Base-by-base conservation (phyloP, 1,284 basidiomycete species). In the Agaricales sp. region DNA sequence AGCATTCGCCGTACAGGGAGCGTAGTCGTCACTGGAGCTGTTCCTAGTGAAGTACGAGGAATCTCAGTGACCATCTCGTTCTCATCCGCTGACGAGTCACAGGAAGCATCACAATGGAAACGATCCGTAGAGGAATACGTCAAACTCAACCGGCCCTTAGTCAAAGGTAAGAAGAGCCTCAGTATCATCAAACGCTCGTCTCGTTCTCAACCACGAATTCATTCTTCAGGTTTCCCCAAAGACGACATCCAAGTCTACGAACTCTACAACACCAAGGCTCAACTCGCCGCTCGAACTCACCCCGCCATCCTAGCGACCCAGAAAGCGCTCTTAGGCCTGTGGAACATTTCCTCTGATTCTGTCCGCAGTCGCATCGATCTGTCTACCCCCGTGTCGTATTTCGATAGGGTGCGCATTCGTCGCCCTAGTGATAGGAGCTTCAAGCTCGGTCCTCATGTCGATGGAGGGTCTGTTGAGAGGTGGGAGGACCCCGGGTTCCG, bases 401-500 rank as follows among this genome's bases (percentile, higher is more conserved):
- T 78, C 49, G 89, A 92, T 63, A 71, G 88, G 8, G 66, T 92
- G 19, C 72, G 87, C 1, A 84, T 92, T 43, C 73, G 88, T 3
- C 72, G 73, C 25, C 86, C 87, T 0, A 87, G 88, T 0, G 86
- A 87, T 55, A 63, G 69, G 4, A 69, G 72, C 39, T 77, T 78
- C 53, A 65, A 68, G 0, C 66, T 90, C 2, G 85, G 82, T 0
- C 79, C 87, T 2, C 87, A 92, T 57, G 71, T 87, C 45, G 88
- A 92, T 58, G 82, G 82, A 0, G 87, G 87, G 0, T 74, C 77
- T 3, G 66, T 89, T 3, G 87, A 92, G 63, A 66, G 84, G 0
- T 91, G 88, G 87, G 87, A 91, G 61, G 87, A 90, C 60, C 63
- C 67, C 0, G 65, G 61, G 1, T 86, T 80, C 58, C 66, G 81